A percentile compares a stretch with the other conserved stretches of the same genome.
These are phyloP conservation scores for Ophiostoma novo-ulmi DNA, from an alignment of 2,329 filamentous ascomycete genomes.

Conservation along the genomic window DNA sequence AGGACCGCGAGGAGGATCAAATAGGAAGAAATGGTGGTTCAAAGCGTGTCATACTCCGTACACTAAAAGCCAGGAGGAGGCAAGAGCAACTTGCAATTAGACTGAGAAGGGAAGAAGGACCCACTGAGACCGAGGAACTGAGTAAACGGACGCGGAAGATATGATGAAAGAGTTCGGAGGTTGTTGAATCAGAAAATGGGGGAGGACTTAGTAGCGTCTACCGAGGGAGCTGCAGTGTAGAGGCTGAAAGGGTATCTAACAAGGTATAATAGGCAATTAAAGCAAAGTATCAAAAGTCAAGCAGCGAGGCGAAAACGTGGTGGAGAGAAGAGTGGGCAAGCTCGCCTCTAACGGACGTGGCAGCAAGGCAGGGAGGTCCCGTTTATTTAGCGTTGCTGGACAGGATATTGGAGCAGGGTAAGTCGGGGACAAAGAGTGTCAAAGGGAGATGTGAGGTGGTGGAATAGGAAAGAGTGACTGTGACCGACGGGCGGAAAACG, in stretches of 20 bases:
- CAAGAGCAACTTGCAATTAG: conserved; percentile 8
- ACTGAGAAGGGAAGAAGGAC: conserved; percentile 7
- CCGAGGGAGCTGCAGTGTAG: background rate
- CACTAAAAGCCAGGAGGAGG: background rate
- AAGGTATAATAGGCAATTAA: background rate
- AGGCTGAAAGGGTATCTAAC: background rate
- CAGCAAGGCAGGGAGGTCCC: conserved; percentile 9
- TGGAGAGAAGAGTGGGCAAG: conserved; percentile 8
- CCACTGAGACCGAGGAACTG: background rate
- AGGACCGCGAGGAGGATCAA: background rate
- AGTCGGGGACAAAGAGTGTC: background rate
- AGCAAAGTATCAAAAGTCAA: background rate
- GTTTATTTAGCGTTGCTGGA: background rate
- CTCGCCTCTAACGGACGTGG: conserved; percentile 16
- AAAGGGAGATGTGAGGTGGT: background rate
- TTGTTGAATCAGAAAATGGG: background rate
- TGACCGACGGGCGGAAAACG: background rate
- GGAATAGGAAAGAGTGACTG: background rate
- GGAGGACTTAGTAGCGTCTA: background rate
- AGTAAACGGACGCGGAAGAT: conserved; percentile 6
- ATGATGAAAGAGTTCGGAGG: conserved; percentile 9
- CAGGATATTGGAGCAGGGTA: background rate
- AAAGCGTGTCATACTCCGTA: conserved; percentile 5
- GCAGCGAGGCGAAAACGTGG: background rate
- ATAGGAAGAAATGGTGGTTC: background rate